Evolutionary conservation across 2,329 filamentous ascomycete genomes (phyloP).

Genomic region (Cryphonectria nitschkei): DNA sequence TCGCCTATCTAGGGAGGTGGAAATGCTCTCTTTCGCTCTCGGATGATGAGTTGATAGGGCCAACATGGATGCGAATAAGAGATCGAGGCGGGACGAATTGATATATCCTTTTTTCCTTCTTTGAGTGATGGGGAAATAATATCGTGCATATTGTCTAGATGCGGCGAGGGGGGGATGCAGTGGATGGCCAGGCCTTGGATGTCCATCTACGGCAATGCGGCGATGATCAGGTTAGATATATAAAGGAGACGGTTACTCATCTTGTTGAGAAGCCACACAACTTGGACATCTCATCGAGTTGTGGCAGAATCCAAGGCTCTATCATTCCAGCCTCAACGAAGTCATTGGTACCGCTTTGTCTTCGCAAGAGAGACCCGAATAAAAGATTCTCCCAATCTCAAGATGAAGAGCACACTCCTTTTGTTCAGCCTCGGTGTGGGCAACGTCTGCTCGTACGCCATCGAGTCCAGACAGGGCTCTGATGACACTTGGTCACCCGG

Average conservation of each 20-base stretch:
- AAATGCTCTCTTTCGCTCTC: background rate
- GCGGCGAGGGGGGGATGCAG: background rate
- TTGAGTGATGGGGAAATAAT: background rate
- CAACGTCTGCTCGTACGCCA: background rate
- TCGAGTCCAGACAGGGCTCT: background rate
- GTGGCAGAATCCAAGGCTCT: background rate
- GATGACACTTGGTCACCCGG: slow-evolving; percentile 6
- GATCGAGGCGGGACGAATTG: background rate
- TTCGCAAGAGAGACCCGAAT: background rate
- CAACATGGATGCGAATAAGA: background rate
- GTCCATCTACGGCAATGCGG: background rate
- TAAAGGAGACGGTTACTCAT: background rate
- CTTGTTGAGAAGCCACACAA: background rate
- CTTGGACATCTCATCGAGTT: background rate
- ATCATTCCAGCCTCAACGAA: too few relatives aligned
- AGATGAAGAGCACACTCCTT: slow-evolving; percentile 8
- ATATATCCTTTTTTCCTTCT: background rate
- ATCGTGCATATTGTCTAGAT: background rate
- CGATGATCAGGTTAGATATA: background rate
- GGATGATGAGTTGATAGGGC: slow-evolving; percentile 11
- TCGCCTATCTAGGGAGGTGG: background rate
- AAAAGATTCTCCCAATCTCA: background rate
- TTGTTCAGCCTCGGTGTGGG: background rate
- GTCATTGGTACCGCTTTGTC: background rate
- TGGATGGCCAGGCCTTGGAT: background rate